phyloP scores from a whole-genome alignment of 805 yeast genomes.

The Candida ipomoeae region DNA sequence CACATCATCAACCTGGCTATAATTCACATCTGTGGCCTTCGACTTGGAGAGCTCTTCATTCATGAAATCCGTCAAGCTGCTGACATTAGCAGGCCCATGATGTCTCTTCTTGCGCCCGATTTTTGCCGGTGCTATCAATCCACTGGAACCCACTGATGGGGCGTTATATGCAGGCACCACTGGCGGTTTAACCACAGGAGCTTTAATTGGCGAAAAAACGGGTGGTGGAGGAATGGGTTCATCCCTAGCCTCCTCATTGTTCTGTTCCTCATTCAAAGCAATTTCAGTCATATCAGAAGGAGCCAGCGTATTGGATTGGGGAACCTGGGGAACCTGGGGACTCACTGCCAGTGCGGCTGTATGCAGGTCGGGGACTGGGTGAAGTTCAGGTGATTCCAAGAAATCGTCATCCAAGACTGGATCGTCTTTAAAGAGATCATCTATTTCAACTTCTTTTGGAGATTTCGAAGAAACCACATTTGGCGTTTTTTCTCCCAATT shows the following conservation, averaged over 20 bases:
- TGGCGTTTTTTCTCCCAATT: not conserved
- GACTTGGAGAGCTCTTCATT: constrained; percentile 42
- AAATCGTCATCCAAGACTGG: constrained; percentile 2
- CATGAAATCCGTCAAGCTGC: constrained; percentile 37
- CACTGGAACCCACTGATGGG: not conserved
- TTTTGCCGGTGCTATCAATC: constrained; percentile 8
- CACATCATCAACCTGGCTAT: not conserved
- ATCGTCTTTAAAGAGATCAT: constrained; percentile 1
- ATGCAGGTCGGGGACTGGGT: not conserved
- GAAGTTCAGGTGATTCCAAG: constrained; percentile 1
- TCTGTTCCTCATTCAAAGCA: not conserved
- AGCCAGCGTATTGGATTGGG: not conserved
- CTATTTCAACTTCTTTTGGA: not conserved
- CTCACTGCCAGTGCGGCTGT: not conserved
- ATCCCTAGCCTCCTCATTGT: no score
- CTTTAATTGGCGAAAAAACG: constrained; percentile 7
- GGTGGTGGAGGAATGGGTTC: not conserved
- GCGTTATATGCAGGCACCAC: not conserved
- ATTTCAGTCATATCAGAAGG: not conserved
- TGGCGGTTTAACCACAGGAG: not conserved
- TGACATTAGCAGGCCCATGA: constrained; percentile 18
- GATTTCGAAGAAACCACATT: not conserved
- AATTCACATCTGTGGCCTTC: constrained; percentile 28
- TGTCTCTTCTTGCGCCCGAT: constrained; percentile 28
- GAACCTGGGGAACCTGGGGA: not conserved